phyloP scores from a whole-genome alignment of 805 yeast species.

The Candida loeiensis region DNA sequence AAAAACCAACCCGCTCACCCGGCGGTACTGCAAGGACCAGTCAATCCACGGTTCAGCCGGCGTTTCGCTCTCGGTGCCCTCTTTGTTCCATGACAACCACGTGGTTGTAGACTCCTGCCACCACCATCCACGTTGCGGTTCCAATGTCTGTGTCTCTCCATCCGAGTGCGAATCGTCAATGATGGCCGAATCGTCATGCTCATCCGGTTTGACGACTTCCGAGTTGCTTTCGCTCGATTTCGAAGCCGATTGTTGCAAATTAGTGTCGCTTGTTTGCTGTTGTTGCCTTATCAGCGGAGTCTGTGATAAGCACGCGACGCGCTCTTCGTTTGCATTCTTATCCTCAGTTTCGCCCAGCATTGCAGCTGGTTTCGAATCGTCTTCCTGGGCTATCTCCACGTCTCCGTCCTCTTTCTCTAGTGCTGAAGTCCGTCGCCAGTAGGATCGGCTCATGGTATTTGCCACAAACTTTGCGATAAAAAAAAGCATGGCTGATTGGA shows the following conservation, averaged over 20 bases:
- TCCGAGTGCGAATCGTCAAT: too few relatives aligned
- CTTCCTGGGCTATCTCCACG: not conserved
- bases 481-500: conserved; percentile 2
- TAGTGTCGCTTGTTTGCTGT: not conserved
- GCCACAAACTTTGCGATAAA: conserved; percentile 3
- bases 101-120: not conserved
- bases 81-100: not conserved
- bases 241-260: too few relatives aligned
- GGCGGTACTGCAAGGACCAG: conserved; percentile 13
- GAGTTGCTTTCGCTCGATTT: too few relatives aligned
- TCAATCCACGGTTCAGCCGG: conserved; percentile 10
- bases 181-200: too few relatives aligned
- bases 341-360: not conserved
- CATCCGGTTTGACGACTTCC: too few relatives aligned
- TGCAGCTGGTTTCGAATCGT: not conserved
- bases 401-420: not conserved
- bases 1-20: conserved; percentile 14
- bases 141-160: too few relatives aligned
- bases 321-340: too few relatives aligned
- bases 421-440: conserved; percentile 3
- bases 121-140: conserved; percentile 1
- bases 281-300: not conserved
- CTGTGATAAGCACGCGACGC: too few relatives aligned
- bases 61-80: conserved; percentile 9
- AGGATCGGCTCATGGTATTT: conserved; percentile 4